These are phyloP conservation scores for Trypanosoma cruzi DNA, from an alignment of 208 protist species.

Conservation along the genomic window DNA sequence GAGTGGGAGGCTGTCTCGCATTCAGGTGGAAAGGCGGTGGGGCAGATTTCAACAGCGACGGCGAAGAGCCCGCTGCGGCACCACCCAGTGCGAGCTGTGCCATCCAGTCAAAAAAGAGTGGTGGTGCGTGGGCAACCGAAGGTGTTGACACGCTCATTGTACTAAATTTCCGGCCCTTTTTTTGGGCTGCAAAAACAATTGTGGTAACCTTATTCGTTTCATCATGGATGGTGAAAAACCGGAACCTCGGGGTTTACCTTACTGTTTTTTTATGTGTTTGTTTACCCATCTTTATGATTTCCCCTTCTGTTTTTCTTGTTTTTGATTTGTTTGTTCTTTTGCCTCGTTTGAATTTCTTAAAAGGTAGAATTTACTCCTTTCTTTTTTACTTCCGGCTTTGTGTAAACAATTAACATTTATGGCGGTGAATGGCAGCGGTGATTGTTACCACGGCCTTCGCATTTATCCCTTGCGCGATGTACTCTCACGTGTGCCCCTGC, in stretches of 20 bases:
- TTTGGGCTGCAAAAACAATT: neutral
- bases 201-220: neutral
- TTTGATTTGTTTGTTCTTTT: neutral
- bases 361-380: neutral
- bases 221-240: neutral
- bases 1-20: neutral
- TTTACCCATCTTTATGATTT: neutral
- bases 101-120: neutral
- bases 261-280: neutral
- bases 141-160: constrained; percentile 57
- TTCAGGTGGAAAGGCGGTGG: neutral
- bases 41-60: constrained; percentile 8
- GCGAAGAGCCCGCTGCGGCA: constrained; percentile 12
- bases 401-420: neutral
- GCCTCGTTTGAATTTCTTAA: neutral
- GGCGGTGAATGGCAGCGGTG: neutral
- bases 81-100: constrained; percentile 18
- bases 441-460: constrained; percentile 32
- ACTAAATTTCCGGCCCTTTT: constrained; percentile 25
- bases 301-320: neutral
- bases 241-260: neutral
- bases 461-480: constrained; percentile 73
- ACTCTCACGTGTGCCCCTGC: constrained; percentile 56
- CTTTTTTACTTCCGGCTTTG: neutral
- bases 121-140: constrained; percentile 21